Base-by-base conservation (phyloP, 2,329 filamentous ascomycete genomes). In the Grosmannia clavigera region DNA sequence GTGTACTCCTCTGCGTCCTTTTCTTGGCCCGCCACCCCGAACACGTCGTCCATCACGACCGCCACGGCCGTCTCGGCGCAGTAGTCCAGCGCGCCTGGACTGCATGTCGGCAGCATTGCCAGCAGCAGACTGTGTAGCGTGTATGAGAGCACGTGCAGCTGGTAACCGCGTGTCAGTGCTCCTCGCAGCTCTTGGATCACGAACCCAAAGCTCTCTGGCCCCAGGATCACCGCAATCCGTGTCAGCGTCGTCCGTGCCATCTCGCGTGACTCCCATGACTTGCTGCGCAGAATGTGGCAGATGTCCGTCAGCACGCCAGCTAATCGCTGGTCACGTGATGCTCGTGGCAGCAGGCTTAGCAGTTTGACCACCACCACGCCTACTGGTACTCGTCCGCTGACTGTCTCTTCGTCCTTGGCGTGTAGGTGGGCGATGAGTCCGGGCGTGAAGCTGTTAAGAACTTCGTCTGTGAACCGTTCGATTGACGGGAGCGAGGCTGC, bases 1-100 rank as follows among this genome's bases (percentile, higher is more conserved):
- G 87, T 86, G 70, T 99, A 99, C 58, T 92, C 94, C 67, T 96
- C 91, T 0, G 92, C 92, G 67, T 99, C 94, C 73, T 99, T 99
- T 69, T 99, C 92, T 73, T 96, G 88, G 2, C 94, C 94, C 40
- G 88, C 87, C 6, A 85, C 83, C 35, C 95, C 95, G 69, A 99
- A 99, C 14, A 95, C 94, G 69, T 99, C 95, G 68, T 99, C 94
- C 89, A 99, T 94, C 64, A 97, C 86, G 52, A 99, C 83, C 1
- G 83, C 81, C 54, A 95, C 85, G 52, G 97, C 84, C 12, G 87
- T 80, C 3, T 81, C 76, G 10, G 96, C 76, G 68, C 92, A 96
- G 69, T 96, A 92, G 68, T 99, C 90, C 35, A 99, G 76, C 66
- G 92, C 90, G 29, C 95, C 94, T 22, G 90, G 85, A 50, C 83